These are phyloP conservation scores for Phytophthora cactorum DNA, from an alignment of 352 stramenopile genomes.

Conservation along the genomic window DNA sequence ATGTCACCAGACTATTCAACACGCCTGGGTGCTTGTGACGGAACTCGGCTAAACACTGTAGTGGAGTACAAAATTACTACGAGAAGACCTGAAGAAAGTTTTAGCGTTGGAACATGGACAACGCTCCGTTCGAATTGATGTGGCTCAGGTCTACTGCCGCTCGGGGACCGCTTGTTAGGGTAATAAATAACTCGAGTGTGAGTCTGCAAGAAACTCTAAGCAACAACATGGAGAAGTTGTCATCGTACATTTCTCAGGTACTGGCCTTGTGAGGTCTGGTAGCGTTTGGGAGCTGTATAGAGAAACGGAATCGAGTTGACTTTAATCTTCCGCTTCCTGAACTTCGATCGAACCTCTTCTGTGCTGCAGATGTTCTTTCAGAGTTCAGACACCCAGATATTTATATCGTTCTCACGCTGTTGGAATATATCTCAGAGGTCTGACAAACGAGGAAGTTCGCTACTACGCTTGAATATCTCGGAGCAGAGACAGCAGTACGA, in stretches of 20 bases:
- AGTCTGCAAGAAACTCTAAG: conserved; percentile 32
- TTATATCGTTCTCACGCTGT: conserved; percentile 78
- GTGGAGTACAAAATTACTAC: conserved; percentile 19
- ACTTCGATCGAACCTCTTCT: conserved; percentile 76
- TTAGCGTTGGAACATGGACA: conserved; percentile 68
- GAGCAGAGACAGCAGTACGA: conserved; percentile 71
- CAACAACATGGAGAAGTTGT: conserved; percentile 18
- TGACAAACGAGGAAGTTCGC: conserved; percentile 58
- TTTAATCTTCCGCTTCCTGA: conserved; percentile 66
- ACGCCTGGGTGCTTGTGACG: conserved; percentile 49
- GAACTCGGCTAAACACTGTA: conserved; percentile 48
- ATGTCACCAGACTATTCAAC: conserved; percentile 40
- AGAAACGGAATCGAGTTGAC: conserved; percentile 86
- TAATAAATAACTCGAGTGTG: conserved; percentile 42
- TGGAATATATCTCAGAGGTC: conserved; percentile 84
- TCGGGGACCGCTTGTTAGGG: conserved; percentile 35
- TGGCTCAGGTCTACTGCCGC: conserved; percentile 51
- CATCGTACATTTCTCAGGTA: conserved; percentile 41
- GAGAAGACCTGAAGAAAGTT: conserved; percentile 40
- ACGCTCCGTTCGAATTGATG: conserved; percentile 62
- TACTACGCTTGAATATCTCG: conserved; percentile 71
- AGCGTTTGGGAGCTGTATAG: conserved; percentile 76
- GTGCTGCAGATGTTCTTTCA: conserved; percentile 80
- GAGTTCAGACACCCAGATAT: conserved; percentile 92
- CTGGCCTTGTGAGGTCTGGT: conserved; percentile 84